These are phyloP conservation scores for Dryadomyces sulphureus DNA, from an alignment of 2,329 filamentous ascomycete genomes.

Conservation along the genomic window DNA sequence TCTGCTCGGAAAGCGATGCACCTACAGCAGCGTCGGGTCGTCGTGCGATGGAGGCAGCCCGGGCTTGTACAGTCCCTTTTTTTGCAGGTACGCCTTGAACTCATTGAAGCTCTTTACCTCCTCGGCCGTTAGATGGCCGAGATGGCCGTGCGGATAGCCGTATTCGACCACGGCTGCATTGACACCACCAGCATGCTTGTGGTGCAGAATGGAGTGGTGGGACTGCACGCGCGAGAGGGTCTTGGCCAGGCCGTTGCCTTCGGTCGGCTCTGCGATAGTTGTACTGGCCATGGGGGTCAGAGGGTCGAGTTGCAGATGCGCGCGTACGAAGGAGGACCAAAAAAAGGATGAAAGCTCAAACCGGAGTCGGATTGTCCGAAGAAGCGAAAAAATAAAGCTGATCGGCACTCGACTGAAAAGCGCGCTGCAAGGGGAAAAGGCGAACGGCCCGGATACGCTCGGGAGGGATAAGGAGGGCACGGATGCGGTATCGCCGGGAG, in stretches of 20 bases:
- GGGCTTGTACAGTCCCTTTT: slow-evolving; percentile 49
- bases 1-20: slow-evolving; percentile 5
- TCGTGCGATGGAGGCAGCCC: slow-evolving; percentile 49
- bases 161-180: slow-evolving; percentile 15
- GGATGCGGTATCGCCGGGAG: not conserved
- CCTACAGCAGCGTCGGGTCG: slow-evolving; percentile 57
- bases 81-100: slow-evolving; percentile 56
- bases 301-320: not conserved
- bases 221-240: not conserved
- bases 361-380: not conserved
- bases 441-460: not conserved
- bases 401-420: not conserved
- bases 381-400: not conserved
- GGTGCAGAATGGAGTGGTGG: not conserved
- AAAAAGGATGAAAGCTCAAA: not conserved
- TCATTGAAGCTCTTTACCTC: slow-evolving; percentile 52
- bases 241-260: not conserved
- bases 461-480: not conserved
- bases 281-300: not conserved
- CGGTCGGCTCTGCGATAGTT: not conserved
- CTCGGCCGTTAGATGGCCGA: slow-evolving; percentile 56
- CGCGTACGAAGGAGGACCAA: no score
- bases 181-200: not conserved
- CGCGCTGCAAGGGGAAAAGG: not conserved
- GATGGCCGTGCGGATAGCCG: slow-evolving; percentile 61